phyloP scores from a whole-genome alignment of 2,329 filamentous ascomycete species.

The Venturia oleaginea region DNA sequence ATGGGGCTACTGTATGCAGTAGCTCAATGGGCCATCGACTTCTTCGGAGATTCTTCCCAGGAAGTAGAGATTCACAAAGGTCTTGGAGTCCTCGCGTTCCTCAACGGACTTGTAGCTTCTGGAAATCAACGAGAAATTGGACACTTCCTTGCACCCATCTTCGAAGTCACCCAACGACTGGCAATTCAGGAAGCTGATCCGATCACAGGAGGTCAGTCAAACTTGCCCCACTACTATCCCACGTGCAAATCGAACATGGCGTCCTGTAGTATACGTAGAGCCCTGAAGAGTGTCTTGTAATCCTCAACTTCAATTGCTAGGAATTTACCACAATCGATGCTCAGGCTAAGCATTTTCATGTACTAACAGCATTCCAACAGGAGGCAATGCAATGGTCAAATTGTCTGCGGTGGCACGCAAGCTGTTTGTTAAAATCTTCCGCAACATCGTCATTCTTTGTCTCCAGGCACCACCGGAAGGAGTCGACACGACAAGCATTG shows the following conservation, averaged over 20 bases:
- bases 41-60: constrained; percentile 41
- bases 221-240: background rate
- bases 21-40: constrained; percentile 59
- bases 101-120: constrained; percentile 64
- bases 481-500: constrained; percentile 29
- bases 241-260: background rate
- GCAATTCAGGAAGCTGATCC: constrained; percentile 42
- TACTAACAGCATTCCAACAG: background rate
- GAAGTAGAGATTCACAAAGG: constrained; percentile 58
- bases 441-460: constrained; percentile 60
- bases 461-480: constrained; percentile 36
- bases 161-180: constrained; percentile 53
- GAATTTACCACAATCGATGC: background rate
- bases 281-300: background rate
- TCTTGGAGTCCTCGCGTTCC: constrained; percentile 69
- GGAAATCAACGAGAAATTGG: constrained; percentile 68
- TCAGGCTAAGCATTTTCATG: constrained; percentile 13
- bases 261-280: background rate
- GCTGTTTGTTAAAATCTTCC: constrained; percentile 73
- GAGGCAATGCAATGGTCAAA: constrained; percentile 35
- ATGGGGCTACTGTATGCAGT: constrained; percentile 61
- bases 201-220: constrained; percentile 23
- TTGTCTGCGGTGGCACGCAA: constrained; percentile 75
- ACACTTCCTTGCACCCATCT: constrained; percentile 55
- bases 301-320: background rate